Conservation (phyloP, 164 flowering plant genomes). For the Sextonia rubra region DNA sequence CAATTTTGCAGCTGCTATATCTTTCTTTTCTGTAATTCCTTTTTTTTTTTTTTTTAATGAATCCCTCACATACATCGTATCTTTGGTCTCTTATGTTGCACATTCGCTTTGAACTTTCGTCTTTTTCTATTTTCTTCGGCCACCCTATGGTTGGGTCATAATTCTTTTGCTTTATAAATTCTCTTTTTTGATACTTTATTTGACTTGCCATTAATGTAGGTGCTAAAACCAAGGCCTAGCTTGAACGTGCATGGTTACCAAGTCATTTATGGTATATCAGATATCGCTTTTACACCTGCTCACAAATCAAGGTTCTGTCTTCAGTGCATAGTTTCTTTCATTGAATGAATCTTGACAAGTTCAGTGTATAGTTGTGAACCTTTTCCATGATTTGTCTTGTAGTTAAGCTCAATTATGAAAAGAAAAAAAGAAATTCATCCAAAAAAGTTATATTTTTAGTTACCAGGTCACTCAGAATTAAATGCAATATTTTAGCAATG, state of each 20-base stretch:
- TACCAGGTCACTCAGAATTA: neutral
- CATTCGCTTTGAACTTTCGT: neutral
- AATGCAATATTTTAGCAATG: neutral
- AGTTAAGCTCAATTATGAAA: neutral
- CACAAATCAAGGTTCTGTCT: constrained; percentile 59
- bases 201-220: constrained; percentile 33
- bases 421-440: neutral
- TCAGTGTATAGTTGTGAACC: neutral
- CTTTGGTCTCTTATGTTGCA: too few relatives aligned
- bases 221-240: constrained; percentile 47
- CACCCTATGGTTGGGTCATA: constrained; percentile 1
- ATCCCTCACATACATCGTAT: too few relatives aligned
- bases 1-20: too few relatives aligned
- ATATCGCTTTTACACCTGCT: constrained; percentile 55
- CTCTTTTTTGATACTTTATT: constrained; percentile 9
- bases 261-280: constrained; percentile 56
- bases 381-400: neutral
- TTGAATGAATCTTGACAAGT: constrained; percentile 6
- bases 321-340: neutral
- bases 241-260: constrained; percentile 42
- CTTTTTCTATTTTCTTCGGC: neutral
- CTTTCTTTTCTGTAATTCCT: too few relatives aligned
- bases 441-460: neutral
- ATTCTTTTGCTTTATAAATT: neutral
- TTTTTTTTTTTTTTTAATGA: too few relatives aligned